These are phyloP conservation scores for Prunus persica DNA, from an alignment of 306 rosid genomes.

Conservation along the genomic window Prunus_persica_NCBIv2 NC_034010.1:19370001-19370500, in stretches of 20 bases:
- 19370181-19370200: conserved; percentile 91
- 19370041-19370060: not conserved
- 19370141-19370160: conserved; percentile 91
- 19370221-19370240: not conserved
- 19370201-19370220: conserved; percentile 80
- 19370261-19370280: too few species aligned
- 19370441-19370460: conserved; percentile 42
- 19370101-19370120: conserved; percentile 75
- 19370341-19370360: conserved; percentile 96
- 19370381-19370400: conserved; percentile 98
- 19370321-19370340: conserved; percentile 93
- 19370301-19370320: conserved; percentile 86
- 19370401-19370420: conserved; percentile 85
- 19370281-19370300: not conserved
- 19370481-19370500: not conserved
- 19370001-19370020: too few species aligned
- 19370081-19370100: not conserved
- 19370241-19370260: not conserved
- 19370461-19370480: too few species aligned
- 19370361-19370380: conserved; percentile 92
- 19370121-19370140: conserved; percentile 97
- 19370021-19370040: not conserved
- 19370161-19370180: conserved; percentile 99
- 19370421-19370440: conserved; percentile 87
- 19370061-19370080: not conserved